Conservation (phyloP, 331 rosid species). For the Quercus phellos region DNA sequence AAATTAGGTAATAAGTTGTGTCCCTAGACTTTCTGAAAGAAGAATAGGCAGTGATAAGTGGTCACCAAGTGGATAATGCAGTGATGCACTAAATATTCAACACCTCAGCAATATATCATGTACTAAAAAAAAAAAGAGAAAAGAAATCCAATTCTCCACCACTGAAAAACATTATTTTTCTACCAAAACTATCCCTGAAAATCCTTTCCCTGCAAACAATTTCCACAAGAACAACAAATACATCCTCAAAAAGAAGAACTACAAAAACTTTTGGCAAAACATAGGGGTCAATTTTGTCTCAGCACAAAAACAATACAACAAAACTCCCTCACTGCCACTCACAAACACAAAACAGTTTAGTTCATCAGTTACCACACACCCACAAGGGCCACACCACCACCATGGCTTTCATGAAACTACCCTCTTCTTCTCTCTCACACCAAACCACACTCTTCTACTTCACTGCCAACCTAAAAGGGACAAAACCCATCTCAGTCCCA, state of each 20-base stretch:
- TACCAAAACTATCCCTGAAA: neutral
- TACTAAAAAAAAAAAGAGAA: neutral
- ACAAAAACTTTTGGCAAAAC: neutral
- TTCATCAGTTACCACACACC: neutral
- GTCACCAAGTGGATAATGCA: conserved; percentile 29
- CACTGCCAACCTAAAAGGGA: conserved; percentile 22
- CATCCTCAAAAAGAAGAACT: neutral
- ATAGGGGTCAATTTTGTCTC: conserved; percentile 15
- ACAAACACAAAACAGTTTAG: conserved; percentile 13
- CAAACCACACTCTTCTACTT: conserved; percentile 26
- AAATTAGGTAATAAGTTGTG: too few relatives aligned
- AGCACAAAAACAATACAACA: neutral
- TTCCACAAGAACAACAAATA: neutral
- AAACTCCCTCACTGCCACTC: conserved; percentile 33
- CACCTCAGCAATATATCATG: neutral
- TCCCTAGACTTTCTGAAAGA: too few relatives aligned
- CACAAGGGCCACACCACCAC: neutral
- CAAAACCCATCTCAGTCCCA: conserved; percentile 34
- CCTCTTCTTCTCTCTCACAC: conserved; percentile 29
- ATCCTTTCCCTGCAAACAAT: neutral
- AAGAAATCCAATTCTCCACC: neutral
- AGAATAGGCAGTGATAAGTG: neutral
- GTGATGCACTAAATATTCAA: conserved; percentile 7
- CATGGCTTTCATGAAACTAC: conserved; percentile 37
- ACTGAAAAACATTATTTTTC: too few relatives aligned